Evolutionary conservation across 352 stramenopile genomes (phyloP), one percentile per base, ranked within the genome.

Genomic region (Salisapilia sapeloensis): DNA sequence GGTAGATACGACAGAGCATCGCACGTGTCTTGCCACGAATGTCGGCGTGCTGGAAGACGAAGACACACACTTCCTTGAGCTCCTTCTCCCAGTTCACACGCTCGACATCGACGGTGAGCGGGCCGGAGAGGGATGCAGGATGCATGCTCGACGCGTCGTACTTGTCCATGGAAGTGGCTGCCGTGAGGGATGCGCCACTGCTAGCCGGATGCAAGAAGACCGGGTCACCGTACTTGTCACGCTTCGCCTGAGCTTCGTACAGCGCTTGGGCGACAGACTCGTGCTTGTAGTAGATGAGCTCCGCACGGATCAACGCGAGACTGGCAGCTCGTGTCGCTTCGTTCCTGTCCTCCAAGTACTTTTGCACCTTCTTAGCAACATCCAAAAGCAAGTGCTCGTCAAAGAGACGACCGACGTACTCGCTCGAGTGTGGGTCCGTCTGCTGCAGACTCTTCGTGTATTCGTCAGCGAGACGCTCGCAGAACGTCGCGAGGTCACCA

Each of bases 1-100:
- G 86, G 53, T 95, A 97, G 38, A 99, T 96, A 48, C 96, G 90
- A 65, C 92, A 98, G 9, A 99, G 83, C 69, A 97, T 96, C n/a
- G 95, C 93, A 22, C 91, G 75, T 21, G 86, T 97, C 60, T 95
- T 95, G 46, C 70, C 62, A 18, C 76, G 63, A 50, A 96, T 93
- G 34, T 91, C 85, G 17, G 80, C 87, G 56, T 96, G 55, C 44
- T 93, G 74, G 60, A 96, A 97, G 46, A 97, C 78, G 40, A 84
- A 96, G 29, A 77, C 64, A 50, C 83, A 96, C 24, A 96, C 65
- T 18, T 92, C 65, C 13, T 62, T 58, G 4, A 97, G 54, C 41
- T 84, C 55, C 60, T 82, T 89, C 51, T 85, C 72, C 7, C 66
- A 54, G 42, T 85, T 60, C n/a, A 85, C 26, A 20, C 53, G 34